A percentile compares a stretch with the other conserved stretches of the same genome.
Evolutionary conservation across 2,329 filamentous ascomycete species (phyloP).

Genomic region (Paramyrothecium sp.): DNA sequence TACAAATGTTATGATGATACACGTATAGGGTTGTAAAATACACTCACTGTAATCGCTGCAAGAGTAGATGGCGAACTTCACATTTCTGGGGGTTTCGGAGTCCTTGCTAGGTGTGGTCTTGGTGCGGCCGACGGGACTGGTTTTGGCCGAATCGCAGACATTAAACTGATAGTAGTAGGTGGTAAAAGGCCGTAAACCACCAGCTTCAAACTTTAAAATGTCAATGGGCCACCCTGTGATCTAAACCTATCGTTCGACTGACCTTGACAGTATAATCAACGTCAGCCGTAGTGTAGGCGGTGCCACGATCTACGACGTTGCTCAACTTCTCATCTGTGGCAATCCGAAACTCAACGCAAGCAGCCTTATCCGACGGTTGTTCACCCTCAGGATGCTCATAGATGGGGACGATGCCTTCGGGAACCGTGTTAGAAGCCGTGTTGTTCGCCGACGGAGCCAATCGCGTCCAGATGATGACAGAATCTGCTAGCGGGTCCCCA

Average conservation of each 20-base stretch:
- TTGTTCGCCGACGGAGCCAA: constrained; percentile 38
- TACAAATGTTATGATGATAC: background rate
- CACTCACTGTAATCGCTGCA: constrained; percentile 59
- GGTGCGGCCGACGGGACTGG: constrained; percentile 63
- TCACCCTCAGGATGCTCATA: constrained; percentile 46
- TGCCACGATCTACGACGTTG: constrained; percentile 52
- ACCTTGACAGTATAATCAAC: constrained; percentile 75
- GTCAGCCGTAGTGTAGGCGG: constrained; percentile 67
- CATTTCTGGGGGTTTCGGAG: constrained; percentile 48
- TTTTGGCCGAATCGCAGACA: constrained; percentile 61
- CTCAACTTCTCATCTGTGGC: constrained; percentile 34
- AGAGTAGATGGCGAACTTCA: constrained; percentile 68
- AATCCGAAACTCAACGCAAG: constrained; percentile 68
- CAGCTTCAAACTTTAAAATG: constrained; percentile 57
- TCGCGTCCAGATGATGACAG: constrained; percentile 55
- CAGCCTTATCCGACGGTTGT: constrained; percentile 44
- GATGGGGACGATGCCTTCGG: constrained; percentile 39
- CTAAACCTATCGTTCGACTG: fast-evolving
- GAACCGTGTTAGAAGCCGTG: constrained; percentile 37
- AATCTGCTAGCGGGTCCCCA: constrained; percentile 53
- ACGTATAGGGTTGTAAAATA: background rate
- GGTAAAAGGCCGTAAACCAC: constrained; percentile 59
- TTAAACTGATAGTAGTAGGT: constrained; percentile 69
- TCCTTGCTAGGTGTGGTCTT: constrained; percentile 64
- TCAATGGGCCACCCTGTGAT: background rate